These are phyloP conservation scores for Pleurotus tuber-regium DNA, from an alignment of 768 basidiomycete genomes.

Conservation along the genomic window DNA sequence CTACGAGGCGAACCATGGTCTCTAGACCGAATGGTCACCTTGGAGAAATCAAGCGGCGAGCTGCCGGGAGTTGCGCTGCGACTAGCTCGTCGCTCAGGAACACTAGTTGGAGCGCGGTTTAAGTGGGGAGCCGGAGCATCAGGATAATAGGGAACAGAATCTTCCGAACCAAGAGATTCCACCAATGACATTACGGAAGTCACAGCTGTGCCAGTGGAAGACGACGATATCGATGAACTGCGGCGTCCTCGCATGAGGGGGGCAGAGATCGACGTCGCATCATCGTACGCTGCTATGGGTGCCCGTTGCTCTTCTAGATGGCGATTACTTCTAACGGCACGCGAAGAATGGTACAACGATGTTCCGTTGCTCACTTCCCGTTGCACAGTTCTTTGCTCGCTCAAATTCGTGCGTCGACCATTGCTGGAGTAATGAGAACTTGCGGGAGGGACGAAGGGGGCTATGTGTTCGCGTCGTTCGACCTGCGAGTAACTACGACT, in stretches of 20 bases:
- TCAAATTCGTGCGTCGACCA: too few relatives aligned
- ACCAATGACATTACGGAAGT: background rate
- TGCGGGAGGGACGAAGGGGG: background rate
- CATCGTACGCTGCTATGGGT: background rate
- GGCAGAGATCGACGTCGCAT: background rate
- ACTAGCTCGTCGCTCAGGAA: too few relatives aligned
- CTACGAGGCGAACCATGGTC: background rate
- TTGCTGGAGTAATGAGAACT: too few relatives aligned
- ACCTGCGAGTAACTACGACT: background rate
- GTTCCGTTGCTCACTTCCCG: background rate
- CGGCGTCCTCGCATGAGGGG: background rate
- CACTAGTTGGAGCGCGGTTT: too few relatives aligned
- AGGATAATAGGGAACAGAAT: conserved; percentile 1
- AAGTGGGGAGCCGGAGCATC: background rate
- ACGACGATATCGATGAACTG: background rate
- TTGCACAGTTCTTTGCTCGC: background rate
- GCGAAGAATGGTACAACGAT: background rate
- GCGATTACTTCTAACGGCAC: too few relatives aligned
- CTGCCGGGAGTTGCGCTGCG: background rate
- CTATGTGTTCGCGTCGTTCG: background rate
- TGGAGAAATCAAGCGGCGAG: background rate
- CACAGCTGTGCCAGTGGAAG: background rate
- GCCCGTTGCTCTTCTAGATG: too few relatives aligned
- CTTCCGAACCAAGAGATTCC: background rate
- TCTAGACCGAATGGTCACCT: background rate